Evolutionary conservation across 768 basidiomycete species (phyloP).

Genomic region (Rhizopogon rudus): DNA sequence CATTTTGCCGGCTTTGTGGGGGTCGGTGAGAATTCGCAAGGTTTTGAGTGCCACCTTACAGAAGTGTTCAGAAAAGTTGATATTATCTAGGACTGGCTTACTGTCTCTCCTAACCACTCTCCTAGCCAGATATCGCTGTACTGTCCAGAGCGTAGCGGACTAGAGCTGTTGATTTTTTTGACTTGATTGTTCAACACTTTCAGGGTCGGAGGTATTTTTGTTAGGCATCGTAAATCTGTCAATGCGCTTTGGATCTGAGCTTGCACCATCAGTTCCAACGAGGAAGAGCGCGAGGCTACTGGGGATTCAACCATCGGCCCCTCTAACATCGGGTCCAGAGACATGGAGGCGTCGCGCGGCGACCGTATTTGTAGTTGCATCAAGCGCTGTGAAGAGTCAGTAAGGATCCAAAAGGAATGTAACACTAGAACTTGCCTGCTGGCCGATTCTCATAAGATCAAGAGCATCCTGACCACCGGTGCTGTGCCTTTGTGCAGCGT

Average conservation of each 20-base stretch:
- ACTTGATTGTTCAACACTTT: constrained; percentile 53
- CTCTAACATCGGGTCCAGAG: constrained; percentile 4
- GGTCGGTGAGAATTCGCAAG: constrained; percentile 40
- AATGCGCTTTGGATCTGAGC: constrained; percentile 42
- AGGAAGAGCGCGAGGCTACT: constrained; percentile 13
- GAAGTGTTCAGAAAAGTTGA: not conserved
- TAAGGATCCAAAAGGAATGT: not conserved
- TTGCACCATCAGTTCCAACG: constrained; percentile 21
- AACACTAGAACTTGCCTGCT: constrained; percentile 32
- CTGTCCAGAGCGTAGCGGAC: constrained; percentile 44
- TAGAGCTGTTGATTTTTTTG: constrained; percentile 27
- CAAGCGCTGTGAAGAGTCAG: constrained; percentile 15
- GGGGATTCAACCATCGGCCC: constrained; percentile 20
- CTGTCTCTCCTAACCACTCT: constrained; percentile 51
- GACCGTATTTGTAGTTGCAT: not conserved
- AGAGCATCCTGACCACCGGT: constrained; percentile 38
- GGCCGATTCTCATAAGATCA: constrained; percentile 48
- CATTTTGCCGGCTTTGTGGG: constrained; percentile 38
- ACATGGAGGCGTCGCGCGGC: not conserved
- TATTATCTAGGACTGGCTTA: constrained; percentile 8
- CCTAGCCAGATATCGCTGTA: constrained; percentile 55
- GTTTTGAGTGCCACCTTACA: constrained; percentile 54
- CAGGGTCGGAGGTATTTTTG: constrained; percentile 49
- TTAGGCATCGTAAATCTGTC: constrained; percentile 41
- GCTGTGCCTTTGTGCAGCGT: constrained; percentile 34